Conservation (phyloP, 768 basidiomycete species). For the Sarcodon sp. region DNA sequence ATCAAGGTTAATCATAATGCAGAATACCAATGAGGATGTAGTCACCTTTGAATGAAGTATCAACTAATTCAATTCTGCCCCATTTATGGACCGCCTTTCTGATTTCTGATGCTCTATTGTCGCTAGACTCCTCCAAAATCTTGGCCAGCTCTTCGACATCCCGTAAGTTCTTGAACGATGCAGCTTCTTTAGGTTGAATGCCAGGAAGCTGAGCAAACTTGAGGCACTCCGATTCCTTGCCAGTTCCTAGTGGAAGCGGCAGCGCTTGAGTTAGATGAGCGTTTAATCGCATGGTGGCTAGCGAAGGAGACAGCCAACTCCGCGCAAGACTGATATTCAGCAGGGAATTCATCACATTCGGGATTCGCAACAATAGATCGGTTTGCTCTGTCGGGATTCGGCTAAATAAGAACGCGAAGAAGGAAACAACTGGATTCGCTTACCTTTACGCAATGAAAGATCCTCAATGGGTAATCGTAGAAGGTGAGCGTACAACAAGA, state of each 20-base stretch:
- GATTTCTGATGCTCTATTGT: slow-evolving; percentile 36
- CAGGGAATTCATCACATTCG: slow-evolving; percentile 64
- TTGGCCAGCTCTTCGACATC: slow-evolving; percentile 13
- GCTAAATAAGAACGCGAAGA: background rate
- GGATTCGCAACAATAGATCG: slow-evolving; percentile 55
- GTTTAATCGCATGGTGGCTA: slow-evolving; percentile 73
- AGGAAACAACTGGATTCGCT: slow-evolving; percentile 11
- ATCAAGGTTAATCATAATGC: background rate
- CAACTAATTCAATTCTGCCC: slow-evolving; percentile 68
- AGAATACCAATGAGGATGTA: background rate
- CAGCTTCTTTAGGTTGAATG: slow-evolving; percentile 40
- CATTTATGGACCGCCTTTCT: slow-evolving; percentile 55
- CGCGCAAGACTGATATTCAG: slow-evolving; percentile 75
- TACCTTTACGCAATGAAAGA: slow-evolving; percentile 49
- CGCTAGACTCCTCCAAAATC: slow-evolving; percentile 37
- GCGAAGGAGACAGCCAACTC: slow-evolving; percentile 77
- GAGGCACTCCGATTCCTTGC: slow-evolving; percentile 19
- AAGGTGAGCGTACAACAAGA: slow-evolving; percentile 78
- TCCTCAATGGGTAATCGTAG: slow-evolving; percentile 48
- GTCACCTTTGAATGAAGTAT: slow-evolving; percentile 78
- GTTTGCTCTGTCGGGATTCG: slow-evolving; percentile 44
- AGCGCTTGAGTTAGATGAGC: slow-evolving; percentile 79
- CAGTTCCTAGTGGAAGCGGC: slow-evolving; percentile 22
- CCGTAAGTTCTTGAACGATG: slow-evolving; percentile 24
- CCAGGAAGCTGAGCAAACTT: slow-evolving; percentile 70